Evolutionary conservation across 306 rosid genomes (phyloP), one percentile per base, ranked within the genome.

Genomic region (Rosa rugosa): DNA sequence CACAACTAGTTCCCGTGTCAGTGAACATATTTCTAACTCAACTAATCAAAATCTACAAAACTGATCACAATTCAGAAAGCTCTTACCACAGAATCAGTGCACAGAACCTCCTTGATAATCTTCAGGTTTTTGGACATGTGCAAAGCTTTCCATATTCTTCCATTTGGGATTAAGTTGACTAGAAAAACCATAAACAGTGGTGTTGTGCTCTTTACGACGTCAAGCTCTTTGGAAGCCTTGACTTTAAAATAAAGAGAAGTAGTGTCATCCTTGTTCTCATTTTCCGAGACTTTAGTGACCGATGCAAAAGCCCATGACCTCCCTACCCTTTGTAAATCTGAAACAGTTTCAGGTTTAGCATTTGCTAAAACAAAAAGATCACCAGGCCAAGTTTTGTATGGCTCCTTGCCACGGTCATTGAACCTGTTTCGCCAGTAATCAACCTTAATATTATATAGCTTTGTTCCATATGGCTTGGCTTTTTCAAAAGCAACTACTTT

Each of bases 361-460:
- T 90, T 85, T 0, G 92, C 85, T 73, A 92, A 76, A 76, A 90
- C 51, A 41, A 90, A 83, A 65, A 92, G 63, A 85, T 92, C 96
- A 22, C 97, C 96, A 1, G 80, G 80, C 36, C 2, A 31, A 31
- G 36, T 31, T 31, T 31, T 31, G 36, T 31, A 31, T 31, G 36
- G 36, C 36, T 31, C 80, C 75, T 87, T 90, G 8, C 96, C 89
- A 41, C 69, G 68, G 16, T 73, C 83, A 66, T 63, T 51, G 23
- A 51, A 89, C 71, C 86, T 82, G 73, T 90, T 93, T 73, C 60
- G 76, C 96, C 94, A 92, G 34, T 0, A 68, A 62, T 73, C 73
- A 67, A 90, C 85, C 40, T 27, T 73, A 36, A 91, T 71, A 22
- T 75, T 67, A 69, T 89, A 93, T 11, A 1, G 23, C 60, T 17